Evolutionary conservation across 2,329 filamentous ascomycete genomes (phyloP).

Genomic region (Fusarium scirpi): DNA sequence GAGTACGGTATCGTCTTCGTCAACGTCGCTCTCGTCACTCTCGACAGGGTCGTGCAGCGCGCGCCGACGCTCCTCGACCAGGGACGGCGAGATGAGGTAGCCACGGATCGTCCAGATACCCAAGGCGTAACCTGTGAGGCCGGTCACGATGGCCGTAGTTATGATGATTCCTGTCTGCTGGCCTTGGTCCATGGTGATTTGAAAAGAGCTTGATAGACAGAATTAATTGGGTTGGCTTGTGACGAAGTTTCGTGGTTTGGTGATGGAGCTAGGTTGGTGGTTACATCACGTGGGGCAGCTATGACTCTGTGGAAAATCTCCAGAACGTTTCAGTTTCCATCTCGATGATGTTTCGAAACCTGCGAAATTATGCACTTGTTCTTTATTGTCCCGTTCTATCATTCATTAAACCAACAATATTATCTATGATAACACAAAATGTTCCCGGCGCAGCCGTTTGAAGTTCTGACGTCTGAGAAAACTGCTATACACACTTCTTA

Average conservation of each 20-base stretch:
- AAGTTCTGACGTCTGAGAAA: neutral
- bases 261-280: slow-evolving; percentile 31
- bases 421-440: neutral
- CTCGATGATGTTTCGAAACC: neutral
- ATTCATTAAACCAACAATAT: neutral
- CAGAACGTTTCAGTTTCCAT: neutral
- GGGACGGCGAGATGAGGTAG: slow-evolving; percentile 67
- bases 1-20: slow-evolving; percentile 68
- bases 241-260: slow-evolving; percentile 11
- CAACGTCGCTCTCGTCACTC: slow-evolving; percentile 76
- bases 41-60: slow-evolving; percentile 71
- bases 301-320: neutral
- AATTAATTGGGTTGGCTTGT: slow-evolving; percentile 3
- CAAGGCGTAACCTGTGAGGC: slow-evolving; percentile 83
- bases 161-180: slow-evolving; percentile 71
- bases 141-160: slow-evolving; percentile 78
- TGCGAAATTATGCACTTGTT: neutral
- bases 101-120: slow-evolving; percentile 77
- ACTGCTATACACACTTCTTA: neutral
- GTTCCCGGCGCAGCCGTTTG: slow-evolving; percentile 2
- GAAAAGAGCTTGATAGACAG: neutral
- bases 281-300: slow-evolving; percentile 39
- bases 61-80: slow-evolving; percentile 68
- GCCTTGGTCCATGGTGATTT: slow-evolving; percentile 54
- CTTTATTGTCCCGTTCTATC: neutral